These are phyloP conservation scores for Apophysomyces trapeziformis DNA, from an alignment of 371 early-diverging fungal genomes.

Conservation along the genomic window DNA sequence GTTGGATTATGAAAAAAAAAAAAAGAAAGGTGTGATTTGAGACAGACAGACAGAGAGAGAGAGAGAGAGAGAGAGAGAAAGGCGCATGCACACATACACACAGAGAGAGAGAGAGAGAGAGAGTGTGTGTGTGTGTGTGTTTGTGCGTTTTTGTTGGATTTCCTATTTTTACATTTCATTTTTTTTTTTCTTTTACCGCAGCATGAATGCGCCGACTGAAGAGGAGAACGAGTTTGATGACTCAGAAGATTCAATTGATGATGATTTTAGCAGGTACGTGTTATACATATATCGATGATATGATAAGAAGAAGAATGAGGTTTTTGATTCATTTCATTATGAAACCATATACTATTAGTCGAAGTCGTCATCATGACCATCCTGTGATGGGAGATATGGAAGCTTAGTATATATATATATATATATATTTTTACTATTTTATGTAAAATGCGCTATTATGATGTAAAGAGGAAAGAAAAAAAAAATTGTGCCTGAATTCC, in stretches of 20 bases:
- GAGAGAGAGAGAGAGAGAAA: background rate
- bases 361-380: slow-evolving; percentile 31
- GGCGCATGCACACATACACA: too few species aligned
- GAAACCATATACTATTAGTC: background rate
- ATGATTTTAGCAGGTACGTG: slow-evolving; percentile 18
- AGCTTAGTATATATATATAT: slow-evolving; percentile 6
- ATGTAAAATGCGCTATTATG: background rate
- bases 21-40: background rate
- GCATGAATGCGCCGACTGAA: slow-evolving; percentile 39
- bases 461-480: background rate
- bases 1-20: too few species aligned
- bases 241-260: slow-evolving; percentile 20
- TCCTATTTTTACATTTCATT: background rate
- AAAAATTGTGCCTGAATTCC: slow-evolving; percentile 12
- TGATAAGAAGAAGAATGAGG: background rate
- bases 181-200: slow-evolving; percentile 8
- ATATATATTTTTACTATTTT: too few species aligned
- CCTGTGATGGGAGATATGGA: slow-evolving; percentile 41
- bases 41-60: background rate
- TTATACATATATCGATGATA: slow-evolving; percentile 8
- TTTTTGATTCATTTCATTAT: slow-evolving; percentile 6
- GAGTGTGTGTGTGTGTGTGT: too few species aligned
- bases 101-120: too few species aligned
- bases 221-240: slow-evolving; percentile 27
- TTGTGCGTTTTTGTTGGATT: background rate